A percentile compares a stretch with the other conserved stretches of the same genome.
Evolutionary conservation across 1,139 yeast species (phyloP).

Genomic region (Torulaspora pretoriensis): DNA sequence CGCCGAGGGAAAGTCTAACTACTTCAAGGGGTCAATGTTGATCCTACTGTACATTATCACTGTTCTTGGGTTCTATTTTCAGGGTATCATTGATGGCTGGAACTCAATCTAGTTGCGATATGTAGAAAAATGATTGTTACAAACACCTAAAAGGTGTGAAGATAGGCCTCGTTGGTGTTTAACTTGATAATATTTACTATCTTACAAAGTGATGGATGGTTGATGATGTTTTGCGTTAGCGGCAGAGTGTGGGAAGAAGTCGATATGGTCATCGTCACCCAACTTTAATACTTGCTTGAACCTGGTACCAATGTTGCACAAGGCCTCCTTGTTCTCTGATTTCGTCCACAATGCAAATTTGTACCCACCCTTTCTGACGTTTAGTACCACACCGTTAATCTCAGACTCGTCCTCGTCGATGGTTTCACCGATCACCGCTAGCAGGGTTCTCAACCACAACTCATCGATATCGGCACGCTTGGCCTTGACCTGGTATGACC

Average conservation of each 20-base stretch:
- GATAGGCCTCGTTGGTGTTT: slow-evolving; percentile 1
- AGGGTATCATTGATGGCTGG: slow-evolving; percentile 37
- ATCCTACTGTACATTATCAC: slow-evolving; percentile 75
- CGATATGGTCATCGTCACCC: slow-evolving; percentile 34
- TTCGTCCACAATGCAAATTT: slow-evolving; percentile 94
- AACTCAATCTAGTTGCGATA: slow-evolving; percentile 1
- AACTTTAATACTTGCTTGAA: slow-evolving; percentile 50
- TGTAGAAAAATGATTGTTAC: not conserved
- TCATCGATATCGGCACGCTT: slow-evolving; percentile 71
- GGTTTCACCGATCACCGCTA: slow-evolving; percentile 94
- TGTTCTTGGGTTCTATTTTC: slow-evolving; percentile 77
- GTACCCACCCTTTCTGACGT: slow-evolving; percentile 76
- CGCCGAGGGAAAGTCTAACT: slow-evolving; percentile 95
- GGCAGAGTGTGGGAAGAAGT: slow-evolving; percentile 36
- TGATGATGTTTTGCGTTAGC: slow-evolving; percentile 36
- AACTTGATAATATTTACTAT: slow-evolving; percentile 9
- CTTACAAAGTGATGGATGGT: slow-evolving; percentile 36
- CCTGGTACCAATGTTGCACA: slow-evolving; percentile 70
- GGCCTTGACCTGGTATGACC: slow-evolving; percentile 76
- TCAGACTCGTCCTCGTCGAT: slow-evolving; percentile 72
- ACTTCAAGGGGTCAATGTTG: slow-evolving; percentile 90
- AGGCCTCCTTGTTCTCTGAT: slow-evolving; percentile 62
- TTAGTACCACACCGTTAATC: slow-evolving; percentile 92
- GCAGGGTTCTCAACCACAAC: slow-evolving; percentile 86
- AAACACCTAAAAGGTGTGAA: slow-evolving; percentile 2